Evolutionary conservation across 78 protist species (phyloP).

Genomic region (Dictyostelium citrinum): DNA sequence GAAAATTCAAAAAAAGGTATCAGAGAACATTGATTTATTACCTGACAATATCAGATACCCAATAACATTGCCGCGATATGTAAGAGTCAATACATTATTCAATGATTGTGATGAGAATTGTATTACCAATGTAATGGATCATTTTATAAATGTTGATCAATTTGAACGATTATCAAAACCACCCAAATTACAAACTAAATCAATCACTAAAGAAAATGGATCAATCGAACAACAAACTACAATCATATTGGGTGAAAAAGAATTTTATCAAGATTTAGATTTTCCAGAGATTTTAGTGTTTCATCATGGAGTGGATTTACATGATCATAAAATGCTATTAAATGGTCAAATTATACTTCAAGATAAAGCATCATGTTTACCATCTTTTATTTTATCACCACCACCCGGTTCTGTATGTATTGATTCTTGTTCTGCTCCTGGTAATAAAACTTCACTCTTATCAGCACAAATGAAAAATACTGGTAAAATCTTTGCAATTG

Average conservation of each 20-base stretch:
- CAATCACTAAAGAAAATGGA: neutral
- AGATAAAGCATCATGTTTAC: slow-evolving; percentile 81
- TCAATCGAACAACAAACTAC: neutral
- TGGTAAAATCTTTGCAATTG: slow-evolving; percentile 75
- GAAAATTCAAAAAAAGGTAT: slow-evolving; percentile 28
- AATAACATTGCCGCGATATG: slow-evolving; percentile 68
- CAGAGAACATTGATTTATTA: slow-evolving; percentile 16
- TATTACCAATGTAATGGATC: neutral
- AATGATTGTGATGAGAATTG: neutral
- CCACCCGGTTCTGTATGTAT: slow-evolving; percentile 5
- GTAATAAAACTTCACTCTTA: slow-evolving; percentile 66
- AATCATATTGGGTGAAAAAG: slow-evolving; percentile 6
- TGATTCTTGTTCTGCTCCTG: slow-evolving; percentile 80
- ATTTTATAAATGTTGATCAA: neutral
- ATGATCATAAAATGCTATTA: slow-evolving; percentile 43
- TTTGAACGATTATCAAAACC: neutral
- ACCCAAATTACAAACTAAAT: neutral
- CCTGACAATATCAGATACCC: slow-evolving; percentile 71
- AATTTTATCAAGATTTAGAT: slow-evolving; percentile 68
- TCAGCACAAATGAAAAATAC: slow-evolving; percentile 66
- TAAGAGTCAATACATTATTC: slow-evolving; percentile 49
- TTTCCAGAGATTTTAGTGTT: slow-evolving; percentile 50
- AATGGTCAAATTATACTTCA: slow-evolving; percentile 73
- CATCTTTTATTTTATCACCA: slow-evolving; percentile 63
- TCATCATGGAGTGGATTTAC: slow-evolving; percentile 31